Evolutionary conservation across 2,329 filamentous ascomycete genomes (phyloP).

Genomic region (Furcasterigmium furcatum): DNA sequence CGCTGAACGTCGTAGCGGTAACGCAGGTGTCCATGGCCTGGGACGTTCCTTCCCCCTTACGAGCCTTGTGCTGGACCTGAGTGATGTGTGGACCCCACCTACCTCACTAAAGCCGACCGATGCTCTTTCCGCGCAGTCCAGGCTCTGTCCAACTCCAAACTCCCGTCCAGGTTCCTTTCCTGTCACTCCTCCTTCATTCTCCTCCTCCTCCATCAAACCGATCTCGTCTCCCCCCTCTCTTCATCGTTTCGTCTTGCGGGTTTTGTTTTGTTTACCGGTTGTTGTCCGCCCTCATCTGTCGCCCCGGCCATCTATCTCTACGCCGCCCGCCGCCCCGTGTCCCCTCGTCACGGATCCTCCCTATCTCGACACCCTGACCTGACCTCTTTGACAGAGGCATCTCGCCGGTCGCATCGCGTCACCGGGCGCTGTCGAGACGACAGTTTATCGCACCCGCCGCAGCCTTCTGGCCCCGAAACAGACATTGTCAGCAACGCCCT

Average conservation of each 20-base stretch:
- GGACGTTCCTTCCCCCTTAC: background rate
- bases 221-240: background rate
- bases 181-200: background rate
- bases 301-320: too few species aligned
- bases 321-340: background rate
- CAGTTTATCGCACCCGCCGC: too few species aligned
- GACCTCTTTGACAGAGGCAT: background rate
- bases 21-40: too few species aligned
- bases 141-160: too few species aligned
- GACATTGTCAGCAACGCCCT: too few species aligned
- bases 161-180: background rate
- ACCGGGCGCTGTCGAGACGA: too few species aligned
- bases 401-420: background rate
- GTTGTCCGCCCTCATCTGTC: too few species aligned
- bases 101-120: background rate
- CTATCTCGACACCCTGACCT: background rate
- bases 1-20: too few species aligned
- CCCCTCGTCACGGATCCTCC: background rate
- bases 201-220: background rate
- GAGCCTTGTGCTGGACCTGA: too few species aligned
- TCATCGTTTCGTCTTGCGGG: background rate
- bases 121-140: background rate
- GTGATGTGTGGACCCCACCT: too few species aligned
- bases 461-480: too few species aligned
- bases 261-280: too few species aligned